phyloP scores from a whole-genome alignment of 768 basidiomycete species.

The Podaxis sp. region DNA sequence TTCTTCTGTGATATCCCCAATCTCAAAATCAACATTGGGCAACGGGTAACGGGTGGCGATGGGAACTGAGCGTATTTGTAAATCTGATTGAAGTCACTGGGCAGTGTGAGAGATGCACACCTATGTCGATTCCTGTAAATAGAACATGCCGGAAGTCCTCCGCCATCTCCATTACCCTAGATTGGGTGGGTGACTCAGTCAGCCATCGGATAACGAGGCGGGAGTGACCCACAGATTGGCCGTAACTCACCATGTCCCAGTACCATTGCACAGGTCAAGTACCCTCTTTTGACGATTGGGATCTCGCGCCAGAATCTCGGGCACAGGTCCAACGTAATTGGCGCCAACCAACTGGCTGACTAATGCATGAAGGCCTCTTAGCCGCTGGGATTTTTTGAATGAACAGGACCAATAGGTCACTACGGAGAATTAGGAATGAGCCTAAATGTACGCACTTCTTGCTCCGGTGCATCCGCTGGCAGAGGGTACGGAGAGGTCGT shows the following conservation, averaged over 20 bases:
- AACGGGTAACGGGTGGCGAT: constrained; percentile 63
- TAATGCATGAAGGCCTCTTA: constrained; percentile 44
- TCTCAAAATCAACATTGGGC: constrained; percentile 59
- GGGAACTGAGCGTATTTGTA: constrained; percentile 45
- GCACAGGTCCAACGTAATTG: constrained; percentile 59
- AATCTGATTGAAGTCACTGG: constrained; percentile 11
- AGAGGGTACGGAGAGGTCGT: constrained; percentile 61
- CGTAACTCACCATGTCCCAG: constrained; percentile 59
- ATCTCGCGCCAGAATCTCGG: constrained; percentile 39
- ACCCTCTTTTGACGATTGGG: constrained; percentile 43
- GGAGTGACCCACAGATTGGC: constrained; percentile 2
- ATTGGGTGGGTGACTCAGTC: constrained; percentile 8
- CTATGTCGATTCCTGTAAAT: constrained; percentile 75
- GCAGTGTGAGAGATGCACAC: constrained; percentile 33
- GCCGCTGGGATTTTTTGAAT: constrained; percentile 36
- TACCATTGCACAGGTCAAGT: constrained; percentile 76
- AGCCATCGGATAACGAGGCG: constrained; percentile 15
- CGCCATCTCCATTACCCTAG: constrained; percentile 76
- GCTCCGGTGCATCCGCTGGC: constrained; percentile 69
- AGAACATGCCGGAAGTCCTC: constrained; percentile 54
- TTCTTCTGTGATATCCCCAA: constrained; percentile 54
- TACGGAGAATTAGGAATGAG: neutral
- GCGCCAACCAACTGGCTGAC: constrained; percentile 48
- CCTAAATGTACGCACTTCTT: constrained; percentile 43
- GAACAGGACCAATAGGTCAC: neutral